phyloP scores from a whole-genome alignment of 495 filamentous ascomycete genomes.

The Neurospora africana region DNA sequence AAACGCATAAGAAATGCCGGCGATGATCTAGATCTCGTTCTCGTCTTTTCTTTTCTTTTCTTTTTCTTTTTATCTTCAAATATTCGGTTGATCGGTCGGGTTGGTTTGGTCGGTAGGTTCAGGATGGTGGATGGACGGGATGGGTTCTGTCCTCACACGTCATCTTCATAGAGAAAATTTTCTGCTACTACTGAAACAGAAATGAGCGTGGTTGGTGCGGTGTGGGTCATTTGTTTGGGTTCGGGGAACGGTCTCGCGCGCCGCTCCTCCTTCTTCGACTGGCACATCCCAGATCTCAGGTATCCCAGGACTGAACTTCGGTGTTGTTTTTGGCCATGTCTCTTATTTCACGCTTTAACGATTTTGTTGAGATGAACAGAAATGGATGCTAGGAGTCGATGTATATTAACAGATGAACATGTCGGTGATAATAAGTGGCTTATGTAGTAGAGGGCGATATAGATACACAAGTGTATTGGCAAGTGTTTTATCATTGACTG shows the following conservation, averaged over 20 bases:
- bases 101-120: not conserved
- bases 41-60: conserved; percentile 3
- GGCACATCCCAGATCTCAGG: not conserved
- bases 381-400: not conserved
- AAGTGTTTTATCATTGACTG: not conserved
- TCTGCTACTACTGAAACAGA: not conserved
- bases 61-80: conserved; percentile 4
- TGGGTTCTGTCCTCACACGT: not conserved
- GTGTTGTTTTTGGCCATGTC: not conserved
- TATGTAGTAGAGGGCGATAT: not conserved
- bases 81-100: not conserved
- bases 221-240: not conserved
- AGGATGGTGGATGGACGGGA: not conserved
- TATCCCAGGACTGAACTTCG: not conserved
- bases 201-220: not conserved
- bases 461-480: not conserved
- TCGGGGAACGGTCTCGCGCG: not conserved
- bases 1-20: conserved; percentile 26
- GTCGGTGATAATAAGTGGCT: not conserved
- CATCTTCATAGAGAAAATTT: not conserved
- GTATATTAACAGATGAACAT: not conserved
- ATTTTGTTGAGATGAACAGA: not conserved
- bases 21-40: not conserved
- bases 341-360: not conserved
- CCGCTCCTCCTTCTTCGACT: not conserved